Evolutionary conservation across 345 rosid genomes (phyloP).

Genomic region (Eucalyptus caleyi): DNA sequence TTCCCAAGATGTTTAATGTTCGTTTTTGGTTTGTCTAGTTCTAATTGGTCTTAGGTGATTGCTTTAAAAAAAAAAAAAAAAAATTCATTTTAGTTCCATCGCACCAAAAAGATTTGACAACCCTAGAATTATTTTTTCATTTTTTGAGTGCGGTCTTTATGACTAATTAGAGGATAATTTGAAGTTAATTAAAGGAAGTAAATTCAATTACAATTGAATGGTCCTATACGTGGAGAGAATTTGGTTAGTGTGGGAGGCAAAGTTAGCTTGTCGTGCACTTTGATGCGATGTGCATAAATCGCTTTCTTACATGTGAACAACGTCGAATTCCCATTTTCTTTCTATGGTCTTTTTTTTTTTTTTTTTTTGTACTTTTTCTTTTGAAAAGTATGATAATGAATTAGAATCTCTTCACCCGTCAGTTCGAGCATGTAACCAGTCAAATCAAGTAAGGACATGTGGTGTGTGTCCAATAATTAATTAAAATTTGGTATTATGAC

Average conservation of each 20-base stretch:
- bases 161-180: neutral
- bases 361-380: neutral
- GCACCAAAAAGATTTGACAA: neutral
- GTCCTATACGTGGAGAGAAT: neutral
- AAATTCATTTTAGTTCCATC: no score
- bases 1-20: no score
- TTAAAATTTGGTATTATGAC: no score
- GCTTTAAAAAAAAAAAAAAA: no score
- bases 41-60: no score
- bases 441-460: no score
- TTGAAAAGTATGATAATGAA: neutral
- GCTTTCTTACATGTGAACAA: fast-evolving
- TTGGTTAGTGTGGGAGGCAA: neutral
- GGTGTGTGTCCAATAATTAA: no score
- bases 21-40: no score
- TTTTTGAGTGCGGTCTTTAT: fast-evolving
- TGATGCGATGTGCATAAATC: neutral
- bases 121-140: no score
- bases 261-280: neutral
- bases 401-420: neutral
- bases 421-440: neutral
- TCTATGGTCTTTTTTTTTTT: neutral
- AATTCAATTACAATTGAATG: neutral
- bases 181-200: neutral
- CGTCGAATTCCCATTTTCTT: neutral